Evolutionary conservation across 306 rosid species (phyloP).

Genomic region (Quercus wislizeni): DNA sequence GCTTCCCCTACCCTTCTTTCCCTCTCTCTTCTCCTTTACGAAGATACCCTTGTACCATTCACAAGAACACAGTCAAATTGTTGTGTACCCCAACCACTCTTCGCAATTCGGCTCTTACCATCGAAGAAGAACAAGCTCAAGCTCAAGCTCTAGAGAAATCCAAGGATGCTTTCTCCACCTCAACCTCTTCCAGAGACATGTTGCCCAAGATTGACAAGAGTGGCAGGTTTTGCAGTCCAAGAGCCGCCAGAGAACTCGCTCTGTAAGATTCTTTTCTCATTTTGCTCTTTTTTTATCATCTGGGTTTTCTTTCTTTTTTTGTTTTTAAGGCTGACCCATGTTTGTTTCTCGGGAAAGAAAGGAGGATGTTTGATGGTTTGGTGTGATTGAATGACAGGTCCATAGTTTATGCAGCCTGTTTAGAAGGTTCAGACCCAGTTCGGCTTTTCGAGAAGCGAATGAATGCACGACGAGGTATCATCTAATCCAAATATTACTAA

Average conservation of each 20-base stretch:
- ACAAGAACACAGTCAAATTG: conserved; percentile 1
- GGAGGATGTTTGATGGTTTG: neutral
- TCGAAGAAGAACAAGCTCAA: conserved; percentile 19
- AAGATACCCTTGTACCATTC: neutral
- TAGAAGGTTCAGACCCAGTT: conserved; percentile 88
- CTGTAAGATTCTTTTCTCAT: conserved; percentile 37
- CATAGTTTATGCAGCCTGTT: conserved; percentile 75
- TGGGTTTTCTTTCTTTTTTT: neutral
- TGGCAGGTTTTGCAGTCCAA: conserved; percentile 85
- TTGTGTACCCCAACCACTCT: conserved; percentile 31
- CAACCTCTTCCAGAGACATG: conserved; percentile 25
- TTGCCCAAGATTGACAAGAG: conserved; percentile 78
- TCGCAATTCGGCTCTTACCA: conserved; percentile 37
- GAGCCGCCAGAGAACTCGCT: conserved; percentile 97
- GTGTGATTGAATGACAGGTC: conserved; percentile 46
- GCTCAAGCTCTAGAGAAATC: conserved; percentile 11
- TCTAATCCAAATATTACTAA: neutral
- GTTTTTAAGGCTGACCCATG: neutral
- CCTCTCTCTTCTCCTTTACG: neutral
- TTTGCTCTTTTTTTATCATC: neutral
- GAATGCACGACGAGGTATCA: conserved; percentile 64
- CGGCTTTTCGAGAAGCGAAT: conserved; percentile 76
- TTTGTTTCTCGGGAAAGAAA: neutral
- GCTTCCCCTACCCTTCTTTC: neutral
- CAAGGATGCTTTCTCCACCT: conserved; percentile 10